These are phyloP conservation scores for Trichophyton schoenleinii DNA, from an alignment of 2,329 filamentous ascomycete genomes.

Conservation along the genomic window DNA sequence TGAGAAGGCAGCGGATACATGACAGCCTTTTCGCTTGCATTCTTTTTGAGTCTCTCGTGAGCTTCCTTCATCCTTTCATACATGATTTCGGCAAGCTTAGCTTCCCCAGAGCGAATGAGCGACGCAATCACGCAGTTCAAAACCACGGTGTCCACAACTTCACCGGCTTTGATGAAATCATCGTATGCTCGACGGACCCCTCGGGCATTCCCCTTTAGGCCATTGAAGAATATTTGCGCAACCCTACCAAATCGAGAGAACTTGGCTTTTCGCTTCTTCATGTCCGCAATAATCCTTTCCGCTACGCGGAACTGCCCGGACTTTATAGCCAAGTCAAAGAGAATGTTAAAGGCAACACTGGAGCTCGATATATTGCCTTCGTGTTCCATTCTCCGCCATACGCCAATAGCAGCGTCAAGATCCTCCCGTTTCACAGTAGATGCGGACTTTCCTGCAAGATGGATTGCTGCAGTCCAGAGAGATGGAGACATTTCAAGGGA, in stretches of 20 bases:
- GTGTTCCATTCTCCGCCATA: constrained; percentile 87
- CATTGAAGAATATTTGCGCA: constrained; percentile 71
- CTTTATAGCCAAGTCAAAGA: constrained; percentile 81
- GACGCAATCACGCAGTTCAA: constrained; percentile 78
- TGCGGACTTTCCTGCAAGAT: constrained; percentile 63
- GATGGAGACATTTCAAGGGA: constrained; percentile 52
- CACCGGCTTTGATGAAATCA: constrained; percentile 69
- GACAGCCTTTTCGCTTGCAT: constrained; percentile 20
- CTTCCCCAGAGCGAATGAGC: constrained; percentile 64
- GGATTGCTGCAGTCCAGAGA: constrained; percentile 77
- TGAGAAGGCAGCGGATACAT: constrained; percentile 22
- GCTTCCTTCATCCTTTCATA: constrained; percentile 72
- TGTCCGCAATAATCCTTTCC: constrained; percentile 73
- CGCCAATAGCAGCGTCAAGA: constrained; percentile 54
- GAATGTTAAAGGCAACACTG: constrained; percentile 78
- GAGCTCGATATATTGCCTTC: constrained; percentile 52
- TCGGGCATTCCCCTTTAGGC: constrained; percentile 58
- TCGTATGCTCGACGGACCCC: constrained; percentile 66
- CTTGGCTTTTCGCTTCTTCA: constrained; percentile 53
- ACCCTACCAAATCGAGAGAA: constrained; percentile 73
- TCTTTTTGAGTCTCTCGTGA: constrained; percentile 27
- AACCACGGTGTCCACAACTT: constrained; percentile 76
- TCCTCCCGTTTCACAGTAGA: constrained; percentile 46
- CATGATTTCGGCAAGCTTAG: constrained; percentile 61
- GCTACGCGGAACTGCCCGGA: constrained; percentile 72